phyloP scores from a whole-genome alignment of 1,139 yeast genomes.

The Saccharomyces hybrid region DNA sequence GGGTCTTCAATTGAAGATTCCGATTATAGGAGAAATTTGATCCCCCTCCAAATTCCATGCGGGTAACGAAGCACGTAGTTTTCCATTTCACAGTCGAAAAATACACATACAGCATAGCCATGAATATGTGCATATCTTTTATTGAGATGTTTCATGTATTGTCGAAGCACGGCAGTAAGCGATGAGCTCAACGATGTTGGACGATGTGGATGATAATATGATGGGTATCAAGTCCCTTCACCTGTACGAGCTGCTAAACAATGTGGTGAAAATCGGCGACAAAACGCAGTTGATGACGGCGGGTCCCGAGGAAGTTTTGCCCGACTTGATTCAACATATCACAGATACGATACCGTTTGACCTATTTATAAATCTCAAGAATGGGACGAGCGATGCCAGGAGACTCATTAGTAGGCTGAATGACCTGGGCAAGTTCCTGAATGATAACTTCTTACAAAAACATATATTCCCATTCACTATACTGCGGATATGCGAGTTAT shows the following conservation, averaged over 20 bases:
- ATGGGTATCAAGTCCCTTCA: slow-evolving; percentile 24
- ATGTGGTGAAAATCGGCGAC: slow-evolving; percentile 16
- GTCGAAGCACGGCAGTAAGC: neutral
- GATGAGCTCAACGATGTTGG: neutral
- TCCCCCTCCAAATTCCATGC: slow-evolving; percentile 1
- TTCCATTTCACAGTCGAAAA: neutral
- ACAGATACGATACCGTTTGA: slow-evolving; percentile 24
- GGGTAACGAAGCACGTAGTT: neutral
- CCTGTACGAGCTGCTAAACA: slow-evolving; percentile 15
- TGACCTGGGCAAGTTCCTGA: slow-evolving; percentile 6
- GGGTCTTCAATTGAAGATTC: slow-evolving; percentile 3
- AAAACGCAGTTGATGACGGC: slow-evolving; percentile 8
- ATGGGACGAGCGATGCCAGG: neutral
- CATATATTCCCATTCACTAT: slow-evolving; percentile 29
- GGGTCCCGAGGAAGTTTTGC: slow-evolving; percentile 14
- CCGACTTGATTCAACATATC: slow-evolving; percentile 21
- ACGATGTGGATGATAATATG: slow-evolving; percentile 30
- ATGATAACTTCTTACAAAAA: slow-evolving; percentile 14
- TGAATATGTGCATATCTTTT: neutral
- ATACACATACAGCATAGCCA: neutral
- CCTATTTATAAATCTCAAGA: slow-evolving; percentile 11
- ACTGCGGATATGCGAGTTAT: slow-evolving; percentile 28
- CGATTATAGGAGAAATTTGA: slow-evolving; percentile 6
- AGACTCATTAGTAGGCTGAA: neutral
- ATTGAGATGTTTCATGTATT: neutral